Base-by-base conservation (phyloP, 1,284 basidiomycete genomes). In the Heliocybe sulcata region DNA sequence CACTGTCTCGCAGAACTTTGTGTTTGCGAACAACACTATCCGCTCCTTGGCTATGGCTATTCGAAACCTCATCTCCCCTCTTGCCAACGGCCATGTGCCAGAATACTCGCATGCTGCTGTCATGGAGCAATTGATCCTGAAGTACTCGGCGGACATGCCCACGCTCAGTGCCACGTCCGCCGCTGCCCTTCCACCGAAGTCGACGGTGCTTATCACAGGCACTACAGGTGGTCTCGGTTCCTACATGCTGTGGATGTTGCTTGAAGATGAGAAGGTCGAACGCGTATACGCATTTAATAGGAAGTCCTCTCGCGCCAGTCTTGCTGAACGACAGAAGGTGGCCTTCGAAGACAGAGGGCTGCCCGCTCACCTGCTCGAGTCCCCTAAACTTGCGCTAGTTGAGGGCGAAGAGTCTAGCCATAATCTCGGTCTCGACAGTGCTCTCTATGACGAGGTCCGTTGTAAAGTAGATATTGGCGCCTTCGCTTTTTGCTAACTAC, bases 61-160 rank as follows among this genome's bases (percentile, higher is more conserved):
- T 22, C 38, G 38, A 6, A 42, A 42, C 1, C 55, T 60, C 8
- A 47, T 51, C 19, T 55, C 57, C 26, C 47, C 57, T 45, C 27
- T 54, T 2, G 54, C 59, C 10, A 38, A 54, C 23, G 56, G 60
- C 26, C 38, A n/a, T 20, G 20, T 31, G 29, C 29, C 20, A 31
- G 55, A 60, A 3, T 51, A 9, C 49, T 58, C 31, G 48, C 60
- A 35, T 9, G 53, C 42, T 16, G 55, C 57, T 3, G 60, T 61
- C 6, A 53, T 74, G 60, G 54, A 59, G 20, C 56, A 54, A 1
- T 56, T 73, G 57, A 61, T 73, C 19, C 58, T 66, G 16, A 71
- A 69, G 54, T 72, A 72, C 60, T 65, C 59, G 29, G 35, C 47
- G 22, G 53, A 56, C 11, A 70, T 72, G 54, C 67, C 68, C 9